Conservation (phyloP, 2,329 filamentous ascomycete species). For the Tricladium varicosporioides region DNA sequence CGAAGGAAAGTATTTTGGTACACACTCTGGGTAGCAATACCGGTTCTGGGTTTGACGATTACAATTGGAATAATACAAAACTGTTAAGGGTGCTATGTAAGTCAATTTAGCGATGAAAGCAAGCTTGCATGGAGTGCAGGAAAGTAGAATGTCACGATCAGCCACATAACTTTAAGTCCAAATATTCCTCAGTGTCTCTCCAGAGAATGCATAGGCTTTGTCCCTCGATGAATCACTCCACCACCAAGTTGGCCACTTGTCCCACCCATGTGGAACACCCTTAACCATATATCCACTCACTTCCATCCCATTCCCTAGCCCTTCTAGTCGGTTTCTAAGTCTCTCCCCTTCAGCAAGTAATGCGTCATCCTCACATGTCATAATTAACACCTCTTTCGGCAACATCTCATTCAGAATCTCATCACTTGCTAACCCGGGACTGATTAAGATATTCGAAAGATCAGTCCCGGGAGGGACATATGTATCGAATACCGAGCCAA, state of each 20-base stretch:
- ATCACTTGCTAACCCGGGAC: slow-evolving; percentile 19
- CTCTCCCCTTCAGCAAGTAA: slow-evolving; percentile 22
- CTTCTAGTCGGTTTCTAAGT: slow-evolving; percentile 22
- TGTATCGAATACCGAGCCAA: background rate
- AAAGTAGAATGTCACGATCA: too few relatives aligned
- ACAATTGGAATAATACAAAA: slow-evolving; percentile 39
- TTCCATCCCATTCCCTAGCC: slow-evolving; percentile 17
- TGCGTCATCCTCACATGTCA: slow-evolving; percentile 26
- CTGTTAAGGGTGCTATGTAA: too few relatives aligned
- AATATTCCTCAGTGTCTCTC: slow-evolving; percentile 15
- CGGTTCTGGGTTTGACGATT: background rate
- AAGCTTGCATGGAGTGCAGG: too few relatives aligned
- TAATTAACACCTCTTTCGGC: slow-evolving; percentile 20
- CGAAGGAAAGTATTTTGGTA: slow-evolving; percentile 43
- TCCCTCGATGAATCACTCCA: slow-evolving; percentile 17
- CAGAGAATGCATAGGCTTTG: slow-evolving; percentile 20
- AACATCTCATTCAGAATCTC: slow-evolving; percentile 19
- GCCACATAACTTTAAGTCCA: too few relatives aligned
- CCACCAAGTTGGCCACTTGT: slow-evolving; percentile 22
- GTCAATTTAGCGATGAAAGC: too few relatives aligned
- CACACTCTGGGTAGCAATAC: slow-evolving; percentile 1
- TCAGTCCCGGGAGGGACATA: background rate
- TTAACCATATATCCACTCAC: slow-evolving; percentile 22
- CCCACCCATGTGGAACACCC: slow-evolving; percentile 26
- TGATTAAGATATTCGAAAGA: slow-evolving; percentile 14